Conservation (phyloP, 2,329 filamentous ascomycete genomes). For the Clarireedia paspali region DNA sequence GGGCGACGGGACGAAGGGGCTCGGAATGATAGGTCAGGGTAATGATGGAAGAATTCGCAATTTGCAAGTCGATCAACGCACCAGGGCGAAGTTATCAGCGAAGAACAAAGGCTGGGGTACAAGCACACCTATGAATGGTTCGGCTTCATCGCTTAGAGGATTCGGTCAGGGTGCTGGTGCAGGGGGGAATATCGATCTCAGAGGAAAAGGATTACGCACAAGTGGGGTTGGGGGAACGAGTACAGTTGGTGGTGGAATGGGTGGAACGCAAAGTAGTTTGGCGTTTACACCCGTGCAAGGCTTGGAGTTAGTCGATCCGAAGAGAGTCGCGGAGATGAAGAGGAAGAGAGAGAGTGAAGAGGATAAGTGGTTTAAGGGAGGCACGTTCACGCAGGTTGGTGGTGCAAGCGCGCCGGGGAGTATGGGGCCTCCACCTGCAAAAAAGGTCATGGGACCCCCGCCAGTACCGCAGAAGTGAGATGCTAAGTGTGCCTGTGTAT, state of each 20-base stretch:
- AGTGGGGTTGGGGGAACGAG: constrained; percentile 68
- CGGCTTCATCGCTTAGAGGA: constrained; percentile 73
- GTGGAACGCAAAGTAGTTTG: constrained; percentile 76
- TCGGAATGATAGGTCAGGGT: constrained; percentile 90
- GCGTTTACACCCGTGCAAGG: constrained; percentile 94
- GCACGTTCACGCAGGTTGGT: constrained; percentile 88
- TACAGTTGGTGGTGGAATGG: constrained; percentile 42
- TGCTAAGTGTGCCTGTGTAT: no score
- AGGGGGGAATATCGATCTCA: constrained; percentile 56
- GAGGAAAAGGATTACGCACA: constrained; percentile 64
- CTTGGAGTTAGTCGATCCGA: constrained; percentile 90
- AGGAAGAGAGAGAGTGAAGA: constrained; percentile 91
- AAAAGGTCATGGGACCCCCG: constrained; percentile 46
- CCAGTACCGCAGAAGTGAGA: constrained; percentile 22
- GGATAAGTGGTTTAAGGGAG: constrained; percentile 93
- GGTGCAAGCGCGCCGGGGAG: constrained; percentile 41
- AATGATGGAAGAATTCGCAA: constrained; percentile 85
- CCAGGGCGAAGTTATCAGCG: constrained; percentile 84
- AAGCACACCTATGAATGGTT: constrained; percentile 53
- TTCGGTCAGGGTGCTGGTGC: constrained; percentile 59
- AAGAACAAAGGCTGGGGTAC: constrained; percentile 95
- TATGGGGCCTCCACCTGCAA: constrained; percentile 79
- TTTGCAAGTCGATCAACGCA: constrained; percentile 86
- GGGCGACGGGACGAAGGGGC: constrained; percentile 74
- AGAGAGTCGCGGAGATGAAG: constrained; percentile 77